Base-by-base conservation (phyloP, 306 rosid species). In the Lithocarpus polystachyus region DNA sequence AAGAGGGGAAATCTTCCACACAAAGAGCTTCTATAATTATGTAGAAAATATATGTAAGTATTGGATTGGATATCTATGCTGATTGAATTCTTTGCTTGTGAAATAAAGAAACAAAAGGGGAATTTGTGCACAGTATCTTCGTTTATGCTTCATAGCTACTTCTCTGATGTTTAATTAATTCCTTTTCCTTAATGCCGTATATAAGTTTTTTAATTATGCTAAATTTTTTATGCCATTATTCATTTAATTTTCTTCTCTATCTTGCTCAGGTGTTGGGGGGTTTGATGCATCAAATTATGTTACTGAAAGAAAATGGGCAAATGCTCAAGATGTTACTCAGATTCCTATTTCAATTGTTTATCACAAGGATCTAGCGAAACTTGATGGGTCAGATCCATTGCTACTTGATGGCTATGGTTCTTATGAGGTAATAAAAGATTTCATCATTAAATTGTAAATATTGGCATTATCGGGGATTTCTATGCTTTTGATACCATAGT, bases 341-440 rank as follows among this genome's bases (percentile, higher is more conserved):
- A 90, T 94, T 79, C 97, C 99, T 77, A 79, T 94, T 54, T 92
- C 99, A 81, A 84, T 94, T 85, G 95, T 86, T 83, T 94, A 92
- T 76, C 82, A 87, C 68, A 91, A 92, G 84, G 95, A 92, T 82
- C 84, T 87, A 43, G 92, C 88, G 77, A 89, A 91, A 84, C 92
- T 94, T 76, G 97, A 94, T 85, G 99, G 99, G 62, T 89, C 91
- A 43, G 95, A 92, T 81, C 95, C 99, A 33, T 87, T 92, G 73
- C 89, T 92, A 67, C 99, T 94, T 76, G 91, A 94, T 69, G 99
- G 99, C 82, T 94, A 94, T 61, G 99, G 99, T 37, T 94, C 99
- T 23, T 94, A 94, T 75, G 97, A 94, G 99, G 99, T 92, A 92
- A 74, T 59, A 84, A 52, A 59, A 22, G 9, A 51, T 56, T 52